phyloP scores from a whole-genome alignment of 208 protist species.

The Polymyxa betae region DNA sequence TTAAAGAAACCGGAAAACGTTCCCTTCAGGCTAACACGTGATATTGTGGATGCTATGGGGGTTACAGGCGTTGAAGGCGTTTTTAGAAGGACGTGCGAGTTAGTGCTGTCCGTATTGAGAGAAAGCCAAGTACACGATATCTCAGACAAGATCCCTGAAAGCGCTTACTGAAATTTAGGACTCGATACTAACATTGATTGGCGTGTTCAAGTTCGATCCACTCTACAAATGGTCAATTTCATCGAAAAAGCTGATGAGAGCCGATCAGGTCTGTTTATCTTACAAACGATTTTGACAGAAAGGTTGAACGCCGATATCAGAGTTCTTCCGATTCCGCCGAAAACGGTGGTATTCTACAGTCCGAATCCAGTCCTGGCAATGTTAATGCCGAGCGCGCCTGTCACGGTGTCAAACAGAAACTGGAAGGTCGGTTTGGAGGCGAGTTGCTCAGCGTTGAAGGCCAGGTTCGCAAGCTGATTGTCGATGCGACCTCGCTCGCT shows the following conservation, averaged over 20 bases:
- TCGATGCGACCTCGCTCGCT: constrained; percentile 63
- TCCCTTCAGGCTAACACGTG: constrained; percentile 70
- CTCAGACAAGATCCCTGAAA: constrained; percentile 79
- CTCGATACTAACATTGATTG: constrained; percentile 67
- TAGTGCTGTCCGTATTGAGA: neutral
- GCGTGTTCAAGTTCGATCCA: constrained; percentile 91
- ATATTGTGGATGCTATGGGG: constrained; percentile 71
- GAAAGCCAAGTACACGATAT: constrained; percentile 68
- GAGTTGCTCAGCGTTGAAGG: constrained; percentile 66
- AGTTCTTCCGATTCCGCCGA: neutral
- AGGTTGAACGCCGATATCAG: neutral
- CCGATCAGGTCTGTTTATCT: constrained; percentile 41
- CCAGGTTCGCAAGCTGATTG: constrained; percentile 73
- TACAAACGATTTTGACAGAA: neutral
- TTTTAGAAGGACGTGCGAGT: constrained; percentile 84
- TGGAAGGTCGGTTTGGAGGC: constrained; percentile 73
- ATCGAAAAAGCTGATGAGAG: neutral
- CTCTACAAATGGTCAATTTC: constrained; percentile 84
- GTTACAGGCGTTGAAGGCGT: constrained; percentile 74
- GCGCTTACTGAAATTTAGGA: neutral
- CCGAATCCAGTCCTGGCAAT: neutral
- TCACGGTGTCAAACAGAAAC: constrained; percentile 81
- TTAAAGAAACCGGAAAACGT: constrained; percentile 64
- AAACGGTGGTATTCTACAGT: neutral
- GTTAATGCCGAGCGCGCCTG: constrained; percentile 70